These are phyloP conservation scores for Neonectria hederae DNA, from an alignment of 2,329 filamentous ascomycete species.

Conservation along the genomic window DNA sequence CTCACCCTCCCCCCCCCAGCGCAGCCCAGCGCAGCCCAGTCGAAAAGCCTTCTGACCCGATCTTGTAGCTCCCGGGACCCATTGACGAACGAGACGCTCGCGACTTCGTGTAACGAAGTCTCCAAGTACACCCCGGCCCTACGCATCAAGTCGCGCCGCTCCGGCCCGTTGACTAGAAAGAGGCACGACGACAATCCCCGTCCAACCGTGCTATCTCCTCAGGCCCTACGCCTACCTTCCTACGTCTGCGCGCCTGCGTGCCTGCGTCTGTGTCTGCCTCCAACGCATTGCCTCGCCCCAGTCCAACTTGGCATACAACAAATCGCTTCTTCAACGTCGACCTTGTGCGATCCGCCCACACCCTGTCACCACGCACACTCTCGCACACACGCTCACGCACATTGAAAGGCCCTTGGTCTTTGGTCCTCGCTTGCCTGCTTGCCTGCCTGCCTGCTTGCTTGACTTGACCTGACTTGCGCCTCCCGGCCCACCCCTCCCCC, in stretches of 20 bases:
- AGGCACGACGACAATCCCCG: constrained; percentile 32
- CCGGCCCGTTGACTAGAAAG: constrained; percentile 36
- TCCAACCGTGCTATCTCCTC: constrained; percentile 30
- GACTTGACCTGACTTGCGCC: constrained; percentile 22
- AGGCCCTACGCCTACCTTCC: constrained; percentile 24
- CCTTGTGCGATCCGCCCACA: constrained; percentile 37
- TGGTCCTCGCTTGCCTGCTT: not conserved
- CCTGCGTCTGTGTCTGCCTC: constrained; percentile 33
- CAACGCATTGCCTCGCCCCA: constrained; percentile 25
- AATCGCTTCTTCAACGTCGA: constrained; percentile 18
- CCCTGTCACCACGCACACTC: constrained; percentile 27
- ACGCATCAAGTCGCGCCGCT: constrained; percentile 34
- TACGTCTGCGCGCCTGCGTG: constrained; percentile 39
- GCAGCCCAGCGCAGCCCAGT: constrained; percentile 6
- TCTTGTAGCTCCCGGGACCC: constrained; percentile 34
- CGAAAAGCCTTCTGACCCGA: constrained; percentile 37
- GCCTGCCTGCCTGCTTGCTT: not conserved
- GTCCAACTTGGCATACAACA: constrained; percentile 12
- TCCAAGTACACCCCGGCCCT: constrained; percentile 32
- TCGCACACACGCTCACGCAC: constrained; percentile 31
- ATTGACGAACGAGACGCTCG: constrained; percentile 44
- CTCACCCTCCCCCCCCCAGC: constrained; percentile 16
- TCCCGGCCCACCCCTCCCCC: constrained; percentile 39
- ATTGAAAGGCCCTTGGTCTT: constrained; percentile 25
- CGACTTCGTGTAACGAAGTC: constrained; percentile 39